Evolutionary conservation across 2,329 filamentous ascomycete species (phyloP).

Genomic region (Peltaster fructicola): DNA sequence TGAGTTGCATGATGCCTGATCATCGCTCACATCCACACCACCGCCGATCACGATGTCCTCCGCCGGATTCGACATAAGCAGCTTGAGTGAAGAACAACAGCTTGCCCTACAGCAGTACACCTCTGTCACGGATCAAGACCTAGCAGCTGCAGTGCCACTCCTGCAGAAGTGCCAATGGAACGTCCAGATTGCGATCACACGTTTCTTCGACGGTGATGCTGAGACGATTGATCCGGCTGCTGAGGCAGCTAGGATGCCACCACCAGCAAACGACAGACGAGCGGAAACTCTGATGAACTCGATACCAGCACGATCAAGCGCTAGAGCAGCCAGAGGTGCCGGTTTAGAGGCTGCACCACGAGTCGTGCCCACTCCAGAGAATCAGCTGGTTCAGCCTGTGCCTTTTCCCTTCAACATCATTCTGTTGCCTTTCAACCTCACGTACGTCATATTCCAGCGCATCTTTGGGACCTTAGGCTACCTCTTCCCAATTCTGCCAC

Average conservation of each 20-base stretch:
- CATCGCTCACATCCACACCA: too few species aligned
- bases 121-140: conserved; percentile 69
- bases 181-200: conserved; percentile 85
- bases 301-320: conserved; percentile 24
- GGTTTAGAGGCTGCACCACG: conserved; percentile 57
- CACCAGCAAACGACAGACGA: conserved; percentile 46
- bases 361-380: conserved; percentile 58
- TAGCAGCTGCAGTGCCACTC: conserved; percentile 57
- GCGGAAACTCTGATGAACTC: conserved; percentile 50
- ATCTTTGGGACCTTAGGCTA: conserved; percentile 58
- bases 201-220: conserved; percentile 93
- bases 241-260: conserved; percentile 49
- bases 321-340: conserved; percentile 5
- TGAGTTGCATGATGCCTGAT: too few species aligned
- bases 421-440: conserved; percentile 62
- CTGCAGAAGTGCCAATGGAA: conserved; percentile 89
- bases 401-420: conserved; percentile 62
- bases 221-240: conserved; percentile 69
- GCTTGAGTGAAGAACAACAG: conserved; percentile 63
- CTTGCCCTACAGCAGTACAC: conserved; percentile 75
- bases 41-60: conserved; percentile 23
- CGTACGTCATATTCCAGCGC: conserved; percentile 54
- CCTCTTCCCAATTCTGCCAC: conserved; percentile 65
- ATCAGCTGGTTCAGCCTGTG: conserved; percentile 47
- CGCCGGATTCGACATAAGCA: conserved; percentile 38